phyloP scores from a whole-genome alignment of 2,329 filamentous ascomycete species.

The Fusarium transvaalense region DNA sequence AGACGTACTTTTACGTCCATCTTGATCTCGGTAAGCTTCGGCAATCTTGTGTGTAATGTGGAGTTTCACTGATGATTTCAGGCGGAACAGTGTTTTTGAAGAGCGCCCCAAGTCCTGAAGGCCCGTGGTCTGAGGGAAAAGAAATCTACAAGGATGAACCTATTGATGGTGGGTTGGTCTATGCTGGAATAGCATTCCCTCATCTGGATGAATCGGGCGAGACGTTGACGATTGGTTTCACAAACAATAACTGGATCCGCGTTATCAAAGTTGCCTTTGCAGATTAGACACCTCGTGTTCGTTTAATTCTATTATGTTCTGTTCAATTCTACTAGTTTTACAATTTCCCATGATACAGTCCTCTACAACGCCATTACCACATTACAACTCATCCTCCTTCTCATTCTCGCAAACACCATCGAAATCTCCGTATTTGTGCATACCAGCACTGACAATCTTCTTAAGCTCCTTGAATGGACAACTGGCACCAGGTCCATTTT shows the following conservation, averaged over 20 bases:
- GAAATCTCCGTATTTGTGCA: slow-evolving; percentile 43
- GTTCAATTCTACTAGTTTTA: not conserved
- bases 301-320: not conserved
- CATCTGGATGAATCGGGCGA: slow-evolving; percentile 54
- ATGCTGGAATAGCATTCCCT: slow-evolving; percentile 56
- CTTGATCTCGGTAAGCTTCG: slow-evolving; percentile 32
- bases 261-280: slow-evolving; percentile 48
- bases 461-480: slow-evolving; percentile 41
- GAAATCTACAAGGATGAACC: slow-evolving; percentile 53
- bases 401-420: slow-evolving; percentile 40
- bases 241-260: slow-evolving; percentile 57
- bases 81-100: slow-evolving; percentile 31
- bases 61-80: not conserved
- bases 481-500: slow-evolving; percentile 39
- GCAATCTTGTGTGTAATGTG: accelerated
- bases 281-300: accelerated
- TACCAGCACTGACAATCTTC: slow-evolving; percentile 33
- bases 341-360: not conserved
- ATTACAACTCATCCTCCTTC: slow-evolving; percentile 34
- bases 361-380: not conserved
- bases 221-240: slow-evolving; percentile 56
- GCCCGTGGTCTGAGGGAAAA: slow-evolving; percentile 53
- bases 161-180: slow-evolving; percentile 50
- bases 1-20: slow-evolving; percentile 55
- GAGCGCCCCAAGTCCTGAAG: slow-evolving; percentile 47